These are phyloP conservation scores for Aspergillus vadensis DNA, from an alignment of 2,329 filamentous ascomycete genomes.

Conservation along the genomic window DNA sequence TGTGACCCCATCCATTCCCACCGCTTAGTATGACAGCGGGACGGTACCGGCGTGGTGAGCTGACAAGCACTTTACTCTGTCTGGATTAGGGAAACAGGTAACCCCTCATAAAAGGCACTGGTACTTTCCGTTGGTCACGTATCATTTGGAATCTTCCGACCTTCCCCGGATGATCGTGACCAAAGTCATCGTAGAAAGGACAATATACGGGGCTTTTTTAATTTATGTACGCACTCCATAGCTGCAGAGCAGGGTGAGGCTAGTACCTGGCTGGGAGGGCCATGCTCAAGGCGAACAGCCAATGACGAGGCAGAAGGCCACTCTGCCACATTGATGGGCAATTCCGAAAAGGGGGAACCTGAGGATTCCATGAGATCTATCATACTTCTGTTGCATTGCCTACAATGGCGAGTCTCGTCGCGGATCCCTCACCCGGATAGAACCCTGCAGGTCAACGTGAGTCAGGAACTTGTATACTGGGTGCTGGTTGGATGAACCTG, in stretches of 20 bases:
- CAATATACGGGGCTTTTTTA: not conserved
- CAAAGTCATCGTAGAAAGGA: not conserved
- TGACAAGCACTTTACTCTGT: not conserved
- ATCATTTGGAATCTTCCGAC: slow-evolving; percentile 7
- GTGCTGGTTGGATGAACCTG: slow-evolving; percentile 10
- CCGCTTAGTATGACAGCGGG: slow-evolving; percentile 8
- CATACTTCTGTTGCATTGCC: slow-evolving; percentile 15
- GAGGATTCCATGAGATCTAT: slow-evolving; percentile 17
- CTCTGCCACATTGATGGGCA: not conserved
- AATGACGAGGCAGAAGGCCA: not conserved
- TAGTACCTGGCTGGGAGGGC: not conserved
- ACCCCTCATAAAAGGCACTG: not conserved
- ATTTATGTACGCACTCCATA: not conserved
- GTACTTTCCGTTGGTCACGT: slow-evolving; percentile 5
- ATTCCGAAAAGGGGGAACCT: slow-evolving; percentile 4
- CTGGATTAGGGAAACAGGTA: not conserved
- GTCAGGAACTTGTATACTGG: slow-evolving; percentile 11
- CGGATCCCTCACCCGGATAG: slow-evolving; percentile 7
- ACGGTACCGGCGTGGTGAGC: slow-evolving; percentile 4
- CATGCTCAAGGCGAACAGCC: not conserved
- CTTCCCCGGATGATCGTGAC: slow-evolving; percentile 7
- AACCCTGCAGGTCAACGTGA: slow-evolving; percentile 21
- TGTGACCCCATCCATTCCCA: not conserved
- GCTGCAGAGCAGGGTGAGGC: slow-evolving; percentile 1
- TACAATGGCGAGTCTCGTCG: slow-evolving; percentile 5